These are phyloP conservation scores for Xylaria longipes DNA, from an alignment of 495 filamentous ascomycete species.

Conservation along the genomic window DNA sequence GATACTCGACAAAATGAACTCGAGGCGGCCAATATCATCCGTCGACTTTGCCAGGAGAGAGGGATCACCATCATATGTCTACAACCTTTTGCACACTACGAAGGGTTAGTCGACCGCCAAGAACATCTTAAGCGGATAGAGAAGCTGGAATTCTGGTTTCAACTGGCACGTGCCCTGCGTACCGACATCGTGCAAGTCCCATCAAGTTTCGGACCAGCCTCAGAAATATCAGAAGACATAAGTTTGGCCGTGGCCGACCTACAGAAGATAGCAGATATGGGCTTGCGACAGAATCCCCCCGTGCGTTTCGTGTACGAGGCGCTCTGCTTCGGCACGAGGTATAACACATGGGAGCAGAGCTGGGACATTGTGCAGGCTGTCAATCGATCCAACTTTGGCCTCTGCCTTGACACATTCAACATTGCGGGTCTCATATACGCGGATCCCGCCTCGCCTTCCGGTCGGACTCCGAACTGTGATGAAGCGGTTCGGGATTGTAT, in stretches of 20 bases:
- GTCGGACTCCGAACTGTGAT: conserved; percentile 64
- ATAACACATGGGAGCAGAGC: conserved; percentile 73
- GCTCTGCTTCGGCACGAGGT: conserved; percentile 75
- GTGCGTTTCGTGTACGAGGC: conserved; percentile 80
- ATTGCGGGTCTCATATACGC: conserved; percentile 77
- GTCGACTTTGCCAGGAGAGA: conserved; percentile 61
- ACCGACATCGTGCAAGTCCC: conserved; percentile 79
- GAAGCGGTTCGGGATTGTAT: conserved; percentile 64
- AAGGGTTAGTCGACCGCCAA: conserved; percentile 70
- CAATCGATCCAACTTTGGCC: conserved; percentile 74
- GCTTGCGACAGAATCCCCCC: conserved; percentile 55
- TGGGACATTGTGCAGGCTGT: conserved; percentile 73
- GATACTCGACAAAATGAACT: conserved; percentile 53
- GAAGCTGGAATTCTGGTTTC: conserved; percentile 73
- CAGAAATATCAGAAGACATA: conserved; percentile 63
- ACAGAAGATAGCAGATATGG: conserved; percentile 69
- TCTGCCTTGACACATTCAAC: conserved; percentile 84
- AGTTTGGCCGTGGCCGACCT: conserved; percentile 70
- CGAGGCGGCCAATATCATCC: conserved; percentile 64
- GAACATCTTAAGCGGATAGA: conserved; percentile 64
- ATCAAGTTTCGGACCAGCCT: conserved; percentile 68
- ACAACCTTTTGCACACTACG: conserved; percentile 82
- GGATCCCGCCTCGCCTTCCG: conserved; percentile 63
- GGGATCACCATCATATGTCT: conserved; percentile 70
- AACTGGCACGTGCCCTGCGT: conserved; percentile 64